These are phyloP conservation scores for Blastocystis sp. DNA, from an alignment of 352 stramenopile species.

Conservation along the genomic window DNA sequence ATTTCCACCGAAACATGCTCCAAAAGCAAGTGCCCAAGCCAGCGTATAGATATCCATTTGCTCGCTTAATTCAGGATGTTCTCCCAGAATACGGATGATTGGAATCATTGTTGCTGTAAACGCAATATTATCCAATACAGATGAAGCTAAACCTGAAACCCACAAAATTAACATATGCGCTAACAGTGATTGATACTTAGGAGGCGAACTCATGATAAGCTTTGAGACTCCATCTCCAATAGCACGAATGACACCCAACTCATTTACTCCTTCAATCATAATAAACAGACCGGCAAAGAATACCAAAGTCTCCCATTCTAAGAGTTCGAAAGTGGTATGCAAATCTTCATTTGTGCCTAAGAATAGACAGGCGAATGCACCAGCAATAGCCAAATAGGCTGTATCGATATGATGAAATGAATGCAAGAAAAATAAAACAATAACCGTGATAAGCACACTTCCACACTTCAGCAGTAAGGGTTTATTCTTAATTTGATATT, in stretches of 20 bases:
- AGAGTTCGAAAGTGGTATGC: conserved; percentile 72
- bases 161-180: conserved; percentile 72
- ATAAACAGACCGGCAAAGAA: conserved; percentile 75
- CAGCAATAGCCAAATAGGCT: conserved; percentile 73
- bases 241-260: conserved; percentile 72
- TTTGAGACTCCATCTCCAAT: conserved; percentile 72
- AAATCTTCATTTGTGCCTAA: conserved; percentile 74
- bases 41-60: conserved; percentile 71
- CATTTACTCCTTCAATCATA: conserved; percentile 74
- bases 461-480: conserved; percentile 69
- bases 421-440: conserved; percentile 75
- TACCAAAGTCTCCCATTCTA: conserved; percentile 75
- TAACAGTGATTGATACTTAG: conserved; percentile 54
- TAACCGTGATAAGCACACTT: conserved; percentile 71
- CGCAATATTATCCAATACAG: conserved; percentile 70
- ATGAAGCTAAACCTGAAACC: conserved; percentile 72
- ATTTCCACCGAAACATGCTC: conserved; percentile 75
- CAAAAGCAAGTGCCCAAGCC: conserved; percentile 73
- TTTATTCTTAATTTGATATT: conserved; percentile 69
- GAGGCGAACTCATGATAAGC: conserved; percentile 71
- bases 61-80: conserved; percentile 70
- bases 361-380: conserved; percentile 73
- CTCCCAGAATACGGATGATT: conserved; percentile 72
- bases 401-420: conserved; percentile 75
- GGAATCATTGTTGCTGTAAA: conserved; percentile 76